Conservation (phyloP, 208 protist genomes). For the Leishmania arabica region DNA sequence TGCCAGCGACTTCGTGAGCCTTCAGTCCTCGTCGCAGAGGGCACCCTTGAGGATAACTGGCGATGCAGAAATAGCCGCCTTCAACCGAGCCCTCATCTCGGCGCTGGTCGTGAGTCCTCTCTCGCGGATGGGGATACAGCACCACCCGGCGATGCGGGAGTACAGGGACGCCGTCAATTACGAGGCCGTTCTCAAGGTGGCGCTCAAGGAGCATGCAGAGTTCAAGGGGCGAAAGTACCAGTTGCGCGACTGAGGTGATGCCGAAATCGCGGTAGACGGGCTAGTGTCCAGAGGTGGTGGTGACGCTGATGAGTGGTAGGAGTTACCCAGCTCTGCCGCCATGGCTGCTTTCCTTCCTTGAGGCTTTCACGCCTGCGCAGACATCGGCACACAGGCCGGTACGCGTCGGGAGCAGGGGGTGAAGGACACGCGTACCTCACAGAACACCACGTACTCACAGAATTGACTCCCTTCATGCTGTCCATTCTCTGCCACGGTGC, state of each 20-base stretch:
- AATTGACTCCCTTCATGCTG: background rate
- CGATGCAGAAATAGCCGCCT: constrained; percentile 22
- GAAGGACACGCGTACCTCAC: background rate
- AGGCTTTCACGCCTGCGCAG: background rate
- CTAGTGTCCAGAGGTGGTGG: background rate
- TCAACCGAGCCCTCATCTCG: constrained; percentile 52
- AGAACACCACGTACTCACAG: background rate
- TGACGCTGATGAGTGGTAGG: background rate
- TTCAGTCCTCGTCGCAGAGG: constrained; percentile 23
- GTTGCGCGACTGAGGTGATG: constrained; percentile 39
- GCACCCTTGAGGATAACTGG: background rate
- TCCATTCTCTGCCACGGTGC: background rate
- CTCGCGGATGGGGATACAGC: constrained; percentile 39
- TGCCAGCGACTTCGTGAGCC: constrained; percentile 29
- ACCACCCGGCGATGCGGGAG: constrained; percentile 38
- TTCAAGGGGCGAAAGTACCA: constrained; percentile 66
- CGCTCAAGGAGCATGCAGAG: constrained; percentile 57
- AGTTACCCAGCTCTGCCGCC: background rate
- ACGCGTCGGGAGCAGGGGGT: background rate
- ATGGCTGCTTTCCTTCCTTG: background rate
- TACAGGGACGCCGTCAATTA: constrained; percentile 44
- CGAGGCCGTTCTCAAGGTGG: constrained; percentile 53
- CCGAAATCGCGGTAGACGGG: too few species aligned
- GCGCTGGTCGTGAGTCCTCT: constrained; percentile 42
- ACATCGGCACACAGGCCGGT: background rate